These are phyloP conservation scores for Lactuca saligna DNA, from an alignment of 129 eudicot species.

Conservation along the genomic window DNA sequence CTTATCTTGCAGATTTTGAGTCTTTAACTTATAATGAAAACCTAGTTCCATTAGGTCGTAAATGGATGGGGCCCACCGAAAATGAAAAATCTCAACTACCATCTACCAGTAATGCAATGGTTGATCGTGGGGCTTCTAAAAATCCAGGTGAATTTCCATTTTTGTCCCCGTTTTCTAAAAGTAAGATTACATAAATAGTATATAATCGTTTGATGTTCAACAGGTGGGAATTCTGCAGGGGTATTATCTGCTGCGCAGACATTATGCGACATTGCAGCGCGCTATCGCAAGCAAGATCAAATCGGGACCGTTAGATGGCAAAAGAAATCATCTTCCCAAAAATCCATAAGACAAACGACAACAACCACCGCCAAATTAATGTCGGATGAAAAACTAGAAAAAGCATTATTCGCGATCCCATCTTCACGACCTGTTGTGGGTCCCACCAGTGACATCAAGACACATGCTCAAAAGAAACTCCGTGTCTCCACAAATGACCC, in stretches of 20 bases:
- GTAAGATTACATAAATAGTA: too few species aligned
- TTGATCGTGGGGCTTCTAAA: too few species aligned
- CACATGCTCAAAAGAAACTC: slow-evolving; percentile 46
- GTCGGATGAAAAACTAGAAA: slow-evolving; percentile 48
- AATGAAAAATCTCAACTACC: slow-evolving; percentile 30
- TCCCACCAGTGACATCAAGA: slow-evolving; percentile 26
- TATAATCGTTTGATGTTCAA: background rate
- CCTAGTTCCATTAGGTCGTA: slow-evolving; percentile 59
- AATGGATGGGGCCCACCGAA: slow-evolving; percentile 30
- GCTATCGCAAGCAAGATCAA: slow-evolving; percentile 42
- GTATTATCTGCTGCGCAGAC: slow-evolving; percentile 74
- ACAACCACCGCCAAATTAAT: slow-evolving; percentile 39
- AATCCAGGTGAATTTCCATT: slow-evolving; percentile 48
- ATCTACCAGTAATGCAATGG: slow-evolving; percentile 20
- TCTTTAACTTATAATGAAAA: slow-evolving; percentile 57
- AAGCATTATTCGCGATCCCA: slow-evolving; percentile 41
- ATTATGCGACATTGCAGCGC: slow-evolving; percentile 56
- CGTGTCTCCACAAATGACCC: slow-evolving; percentile 30
- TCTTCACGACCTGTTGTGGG: slow-evolving; percentile 30
- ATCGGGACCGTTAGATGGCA: slow-evolving; percentile 41
- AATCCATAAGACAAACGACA: slow-evolving; percentile 34
- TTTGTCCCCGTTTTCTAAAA: background rate
- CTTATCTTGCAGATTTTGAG: slow-evolving; percentile 52
- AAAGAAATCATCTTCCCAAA: slow-evolving; percentile 61
- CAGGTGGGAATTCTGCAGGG: slow-evolving; percentile 54